phyloP scores from a whole-genome alignment of 768 basidiomycete genomes.

The Coprinellus micaceus region DNA sequence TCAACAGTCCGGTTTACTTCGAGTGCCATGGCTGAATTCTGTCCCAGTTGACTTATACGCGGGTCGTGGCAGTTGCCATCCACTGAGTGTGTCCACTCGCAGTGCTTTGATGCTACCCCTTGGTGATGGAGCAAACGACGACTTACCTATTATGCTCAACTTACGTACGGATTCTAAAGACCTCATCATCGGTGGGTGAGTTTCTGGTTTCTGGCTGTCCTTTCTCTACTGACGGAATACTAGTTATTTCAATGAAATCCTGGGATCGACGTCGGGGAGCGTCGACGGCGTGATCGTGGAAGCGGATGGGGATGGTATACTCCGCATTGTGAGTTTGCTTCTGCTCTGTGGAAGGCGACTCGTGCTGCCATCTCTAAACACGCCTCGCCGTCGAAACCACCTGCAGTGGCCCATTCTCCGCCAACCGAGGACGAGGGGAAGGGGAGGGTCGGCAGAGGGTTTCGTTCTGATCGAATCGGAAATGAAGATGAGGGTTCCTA shows the following conservation, averaged over 20 bases:
- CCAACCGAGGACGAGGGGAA: slow-evolving; percentile 25
- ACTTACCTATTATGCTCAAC: slow-evolving; percentile 95
- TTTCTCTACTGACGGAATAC: neutral
- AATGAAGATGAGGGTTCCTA: too few species aligned
- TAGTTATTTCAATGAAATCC: slow-evolving; percentile 86
- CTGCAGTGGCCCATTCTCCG: slow-evolving; percentile 19
- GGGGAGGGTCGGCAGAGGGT: slow-evolving; percentile 42
- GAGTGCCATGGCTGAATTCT: slow-evolving; percentile 23
- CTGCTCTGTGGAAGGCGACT: slow-evolving; percentile 60
- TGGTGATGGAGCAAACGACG: slow-evolving; percentile 98
- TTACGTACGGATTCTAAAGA: slow-evolving; percentile 84
- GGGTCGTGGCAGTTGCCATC: slow-evolving; percentile 70
- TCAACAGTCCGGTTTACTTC: too few species aligned
- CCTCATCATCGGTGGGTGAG: slow-evolving; percentile 86
- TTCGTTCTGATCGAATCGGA: slow-evolving; percentile 57
- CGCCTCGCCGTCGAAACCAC: slow-evolving; percentile 20
- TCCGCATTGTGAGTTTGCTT: slow-evolving; percentile 79
- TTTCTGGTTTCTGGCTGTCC: neutral
- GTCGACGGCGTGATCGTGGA: slow-evolving; percentile 94
- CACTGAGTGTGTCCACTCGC: slow-evolving; percentile 89
- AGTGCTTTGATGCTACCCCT: slow-evolving; percentile 92
- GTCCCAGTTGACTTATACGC: slow-evolving; percentile 74
- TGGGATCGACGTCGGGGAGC: slow-evolving; percentile 69
- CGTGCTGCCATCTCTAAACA: slow-evolving; percentile 42
- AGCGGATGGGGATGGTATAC: slow-evolving; percentile 97